These are phyloP conservation scores for Xerocomus potaroensis DNA, from an alignment of 768 basidiomycete genomes.

Conservation along the genomic window DNA sequence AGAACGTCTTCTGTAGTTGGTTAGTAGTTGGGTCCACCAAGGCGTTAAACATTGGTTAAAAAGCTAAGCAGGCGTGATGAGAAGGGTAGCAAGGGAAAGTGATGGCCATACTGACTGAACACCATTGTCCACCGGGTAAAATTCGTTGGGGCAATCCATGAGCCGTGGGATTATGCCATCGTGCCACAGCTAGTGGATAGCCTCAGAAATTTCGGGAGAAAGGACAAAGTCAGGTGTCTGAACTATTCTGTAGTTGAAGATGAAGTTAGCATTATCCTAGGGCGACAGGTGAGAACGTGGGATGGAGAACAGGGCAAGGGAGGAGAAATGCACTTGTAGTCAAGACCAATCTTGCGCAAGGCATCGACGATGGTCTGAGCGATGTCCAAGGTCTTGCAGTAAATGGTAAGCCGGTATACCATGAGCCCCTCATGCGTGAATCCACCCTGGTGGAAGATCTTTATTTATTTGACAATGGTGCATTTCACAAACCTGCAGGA, in stretches of 20 bases:
- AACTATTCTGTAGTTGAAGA: slow-evolving; percentile 53
- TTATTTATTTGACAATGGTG: slow-evolving; percentile 99
- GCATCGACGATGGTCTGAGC: slow-evolving; percentile 82
- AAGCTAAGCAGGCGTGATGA: slow-evolving; percentile 48
- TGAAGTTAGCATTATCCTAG: slow-evolving; percentile 51
- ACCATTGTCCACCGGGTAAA: slow-evolving; percentile 95
- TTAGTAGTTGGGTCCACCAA: slow-evolving; percentile 74
- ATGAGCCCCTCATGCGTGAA: slow-evolving; percentile 76
- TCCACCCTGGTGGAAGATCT: slow-evolving; percentile 93
- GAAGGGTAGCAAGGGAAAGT: neutral
- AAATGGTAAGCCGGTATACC: slow-evolving; percentile 75
- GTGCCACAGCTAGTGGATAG: slow-evolving; percentile 65
- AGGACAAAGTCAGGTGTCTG: slow-evolving; percentile 42
- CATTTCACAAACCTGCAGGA: slow-evolving; percentile 94
- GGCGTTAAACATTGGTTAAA: slow-evolving; percentile 79
- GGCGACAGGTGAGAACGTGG: slow-evolving; percentile 11
- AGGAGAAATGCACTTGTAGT: slow-evolving; percentile 43
- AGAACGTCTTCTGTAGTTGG: slow-evolving; percentile 87
- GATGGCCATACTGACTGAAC: slow-evolving; percentile 62
- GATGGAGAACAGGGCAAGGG: rapidly evolving
- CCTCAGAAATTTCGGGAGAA: slow-evolving; percentile 60
- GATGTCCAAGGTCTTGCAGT: slow-evolving; percentile 83
- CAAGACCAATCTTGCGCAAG: slow-evolving; percentile 81
- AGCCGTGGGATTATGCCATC: slow-evolving; percentile 55
- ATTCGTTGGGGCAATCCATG: slow-evolving; percentile 63